Evolutionary conservation across 805 yeast species (phyloP), one percentile per base, ranked within the genome.

Genomic region (Spathaspora girioi): DNA sequence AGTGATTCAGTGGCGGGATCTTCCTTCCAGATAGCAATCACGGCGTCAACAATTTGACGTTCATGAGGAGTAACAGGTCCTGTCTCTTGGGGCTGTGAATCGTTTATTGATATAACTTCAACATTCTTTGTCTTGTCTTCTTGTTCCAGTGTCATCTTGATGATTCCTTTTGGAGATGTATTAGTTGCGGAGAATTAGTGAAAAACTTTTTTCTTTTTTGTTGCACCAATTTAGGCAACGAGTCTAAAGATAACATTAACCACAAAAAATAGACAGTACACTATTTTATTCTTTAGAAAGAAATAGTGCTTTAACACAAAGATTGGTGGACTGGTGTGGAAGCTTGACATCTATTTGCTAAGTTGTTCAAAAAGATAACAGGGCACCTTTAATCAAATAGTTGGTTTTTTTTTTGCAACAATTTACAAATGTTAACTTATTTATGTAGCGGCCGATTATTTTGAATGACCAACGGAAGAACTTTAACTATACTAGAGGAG

Each of bases 1-100:
- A 84, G 62, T 10, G 78, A 69, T 60, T 86, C 91, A 23, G 83
- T 77, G 1, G 75, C 66, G 1, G 89, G 84, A 57, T 86, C 89
- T 48, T 76, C 75, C 56, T 81, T 82, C 93, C 94, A 87, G 9
- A 86, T 64, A 5, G 73, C 69, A 42, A 85, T 77, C n/a, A 86
- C 82, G 35, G 77, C 79, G 49, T 80, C 82, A 31, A 84, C 80
- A 10, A 85, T 70, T 63, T 83, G 82, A 43, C 86, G 69, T 47
- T 78, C 82, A 49, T 77, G 78, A 3, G 90, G 90, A n/a, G 70
- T 69, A 3, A 70, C 46, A 1, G 66, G 65, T n/a, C 58, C 63
- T 40, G 62, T 63, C 12, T 53, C 57, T 9, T 56, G 57, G 15
- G 50, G 52, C 18, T 53, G 49, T 9, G 58, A 54, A 49, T 73